Evolutionary conservation across 2,329 filamentous ascomycete species (phyloP).

Genomic region (Aureobasidium sp.): DNA sequence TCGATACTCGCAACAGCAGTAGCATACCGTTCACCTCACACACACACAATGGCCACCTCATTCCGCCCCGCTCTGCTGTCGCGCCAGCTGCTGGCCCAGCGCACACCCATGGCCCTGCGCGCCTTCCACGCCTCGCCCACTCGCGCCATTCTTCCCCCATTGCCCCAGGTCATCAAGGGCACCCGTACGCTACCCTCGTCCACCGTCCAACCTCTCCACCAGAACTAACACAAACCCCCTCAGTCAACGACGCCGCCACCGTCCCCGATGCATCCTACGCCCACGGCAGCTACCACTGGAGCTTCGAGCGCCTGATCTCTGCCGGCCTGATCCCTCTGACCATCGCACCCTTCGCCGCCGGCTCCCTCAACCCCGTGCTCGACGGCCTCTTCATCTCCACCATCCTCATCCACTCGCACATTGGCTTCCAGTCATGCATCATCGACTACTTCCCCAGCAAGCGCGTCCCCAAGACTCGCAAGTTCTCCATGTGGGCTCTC

Average conservation of each 20-base stretch:
- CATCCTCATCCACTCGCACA: constrained; percentile 86
- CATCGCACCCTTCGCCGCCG: constrained; percentile 83
- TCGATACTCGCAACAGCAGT: neutral
- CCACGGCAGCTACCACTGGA: constrained; percentile 98
- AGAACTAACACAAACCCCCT: neutral
- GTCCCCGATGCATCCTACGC: constrained; percentile 63
- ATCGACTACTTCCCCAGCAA: constrained; percentile 81
- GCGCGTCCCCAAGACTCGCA: constrained; percentile 59
- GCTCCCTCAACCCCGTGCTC: constrained; percentile 78
- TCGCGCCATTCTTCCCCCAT: constrained; percentile 69
- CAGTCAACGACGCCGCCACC: constrained; percentile 82
- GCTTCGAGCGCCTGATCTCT: constrained; percentile 76
- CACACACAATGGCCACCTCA: constrained; percentile 42
- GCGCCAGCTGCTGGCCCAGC: constrained; percentile 26
- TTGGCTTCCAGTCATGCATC: constrained; percentile 82
- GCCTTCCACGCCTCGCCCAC: constrained; percentile 80
- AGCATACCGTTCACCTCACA: neutral
- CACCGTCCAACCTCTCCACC: no score
- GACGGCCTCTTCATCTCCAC: constrained; percentile 79
- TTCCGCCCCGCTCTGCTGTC: constrained; percentile 28
- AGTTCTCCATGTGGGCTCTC: constrained; percentile 66
- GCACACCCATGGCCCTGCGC: constrained; percentile 30
- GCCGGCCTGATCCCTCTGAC: constrained; percentile 77
- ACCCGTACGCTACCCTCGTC: constrained; percentile 46
- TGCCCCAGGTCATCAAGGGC: constrained; percentile 71